These are phyloP conservation scores for Zizania palustris DNA, from an alignment of 202 grass and related monocot genomes.

Conservation along the genomic window DNA sequence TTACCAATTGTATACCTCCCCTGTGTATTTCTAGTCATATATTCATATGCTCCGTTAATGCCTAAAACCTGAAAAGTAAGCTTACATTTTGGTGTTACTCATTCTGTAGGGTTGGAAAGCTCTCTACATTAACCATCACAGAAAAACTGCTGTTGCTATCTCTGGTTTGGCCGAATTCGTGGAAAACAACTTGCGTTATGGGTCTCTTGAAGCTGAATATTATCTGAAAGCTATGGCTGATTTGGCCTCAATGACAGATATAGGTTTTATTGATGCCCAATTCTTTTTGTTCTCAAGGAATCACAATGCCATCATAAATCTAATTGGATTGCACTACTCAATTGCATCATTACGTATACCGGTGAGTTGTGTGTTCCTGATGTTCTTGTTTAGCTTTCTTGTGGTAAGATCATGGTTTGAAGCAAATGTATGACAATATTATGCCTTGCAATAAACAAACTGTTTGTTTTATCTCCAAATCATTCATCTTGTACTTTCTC, in stretches of 20 bases:
- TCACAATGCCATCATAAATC: slow-evolving; percentile 65
- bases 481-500: background rate
- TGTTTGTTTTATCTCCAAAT: slow-evolving; percentile 18
- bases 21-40: background rate
- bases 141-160: slow-evolving; percentile 52
- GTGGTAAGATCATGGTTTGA: slow-evolving; percentile 7
- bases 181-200: slow-evolving; percentile 43
- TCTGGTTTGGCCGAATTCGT: slow-evolving; percentile 64
- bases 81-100: slow-evolving; percentile 29
- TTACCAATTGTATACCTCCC: background rate
- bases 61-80: slow-evolving; percentile 11
- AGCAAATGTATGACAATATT: background rate
- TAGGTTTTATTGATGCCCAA: slow-evolving; percentile 70
- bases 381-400: slow-evolving; percentile 9
- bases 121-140: slow-evolving; percentile 68
- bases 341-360: slow-evolving; percentile 61
- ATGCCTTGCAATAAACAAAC: background rate
- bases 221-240: slow-evolving; percentile 69
- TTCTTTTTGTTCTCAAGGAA: slow-evolving; percentile 78
- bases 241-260: slow-evolving; percentile 48
- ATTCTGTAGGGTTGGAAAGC: slow-evolving; percentile 67
- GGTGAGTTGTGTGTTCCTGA: slow-evolving; percentile 51
- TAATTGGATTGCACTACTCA: slow-evolving; percentile 77
- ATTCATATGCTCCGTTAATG: background rate
- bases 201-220: slow-evolving; percentile 72